Evolutionary conservation across 169 alveolate genomes (phyloP).

Genomic region (Sarcocystis neurona): DNA sequence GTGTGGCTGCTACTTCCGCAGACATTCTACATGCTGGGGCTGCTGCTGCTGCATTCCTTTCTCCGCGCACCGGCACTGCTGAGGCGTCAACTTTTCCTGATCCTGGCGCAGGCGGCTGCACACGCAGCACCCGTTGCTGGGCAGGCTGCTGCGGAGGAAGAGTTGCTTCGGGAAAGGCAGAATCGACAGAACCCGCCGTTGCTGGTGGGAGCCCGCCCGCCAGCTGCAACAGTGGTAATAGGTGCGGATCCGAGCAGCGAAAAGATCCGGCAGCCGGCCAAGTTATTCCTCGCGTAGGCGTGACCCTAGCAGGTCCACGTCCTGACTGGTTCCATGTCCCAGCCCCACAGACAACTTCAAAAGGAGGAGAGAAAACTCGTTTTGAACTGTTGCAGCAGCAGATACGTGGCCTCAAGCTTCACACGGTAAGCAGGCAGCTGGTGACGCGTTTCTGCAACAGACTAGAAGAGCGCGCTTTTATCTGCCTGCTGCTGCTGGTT

Average conservation of each 20-base stretch:
- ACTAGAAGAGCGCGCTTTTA: no score
- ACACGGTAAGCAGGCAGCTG: conserved; percentile 61
- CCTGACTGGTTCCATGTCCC: conserved; percentile 78
- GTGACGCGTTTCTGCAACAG: no score
- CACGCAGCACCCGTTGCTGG: not conserved
- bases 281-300: conserved; percentile 66
- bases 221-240: not conserved
- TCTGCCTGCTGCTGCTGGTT: no score
- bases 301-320: conserved; percentile 64
- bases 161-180: not conserved
- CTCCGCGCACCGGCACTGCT: no score
- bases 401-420: conserved; percentile 66
- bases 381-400: conserved; percentile 59
- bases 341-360: conserved; percentile 57
- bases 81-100: no score
- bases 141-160: not conserved
- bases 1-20: no score
- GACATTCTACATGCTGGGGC: no score
- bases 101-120: not conserved
- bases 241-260: no score
- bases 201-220: not conserved
- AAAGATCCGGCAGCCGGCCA: no score
- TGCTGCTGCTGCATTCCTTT: no score
- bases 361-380: conserved; percentile 45
- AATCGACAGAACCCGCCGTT: not conserved